Evolutionary conservation across 306 rosid genomes (phyloP).

Genomic region (Dicorynia guianensis): DNA sequence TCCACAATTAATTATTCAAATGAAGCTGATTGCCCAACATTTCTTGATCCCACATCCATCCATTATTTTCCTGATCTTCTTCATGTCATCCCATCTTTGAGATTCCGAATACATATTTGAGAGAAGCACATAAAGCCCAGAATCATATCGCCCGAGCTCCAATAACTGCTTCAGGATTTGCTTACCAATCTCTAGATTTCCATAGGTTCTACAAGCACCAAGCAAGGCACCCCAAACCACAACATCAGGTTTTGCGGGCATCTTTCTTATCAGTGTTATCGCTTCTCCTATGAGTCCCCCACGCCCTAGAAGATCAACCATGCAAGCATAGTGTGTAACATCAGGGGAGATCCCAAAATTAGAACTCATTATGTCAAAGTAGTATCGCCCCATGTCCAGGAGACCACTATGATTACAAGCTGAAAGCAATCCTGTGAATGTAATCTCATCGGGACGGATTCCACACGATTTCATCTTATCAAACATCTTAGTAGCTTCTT

Average conservation of each 20-base stretch:
- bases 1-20: slow-evolving; percentile 57
- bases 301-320: slow-evolving; percentile 82
- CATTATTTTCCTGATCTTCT: slow-evolving; percentile 69
- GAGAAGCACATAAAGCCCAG: slow-evolving; percentile 72
- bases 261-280: slow-evolving; percentile 52
- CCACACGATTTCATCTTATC: slow-evolving; percentile 58
- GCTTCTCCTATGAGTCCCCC: slow-evolving; percentile 71
- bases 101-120: slow-evolving; percentile 77
- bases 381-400: slow-evolving; percentile 58
- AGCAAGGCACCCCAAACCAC: slow-evolving; percentile 84
- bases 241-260: slow-evolving; percentile 75
- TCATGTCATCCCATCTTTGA: slow-evolving; percentile 73
- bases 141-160: slow-evolving; percentile 59
- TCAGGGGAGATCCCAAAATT: slow-evolving; percentile 54
- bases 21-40: slow-evolving; percentile 70
- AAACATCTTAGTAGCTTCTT: slow-evolving; percentile 60
- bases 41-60: slow-evolving; percentile 58
- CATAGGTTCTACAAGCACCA: slow-evolving; percentile 74
- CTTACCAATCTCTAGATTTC: slow-evolving; percentile 62
- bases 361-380: slow-evolving; percentile 62
- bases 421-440: slow-evolving; percentile 76
- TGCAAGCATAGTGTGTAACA: slow-evolving; percentile 77
- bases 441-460: slow-evolving; percentile 69
- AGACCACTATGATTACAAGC: slow-evolving; percentile 81
- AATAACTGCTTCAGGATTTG: slow-evolving; percentile 72